A percentile compares a stretch with the other conserved stretches of the same genome.
Evolutionary conservation across 2,329 filamentous ascomycete genomes (phyloP).

Genomic region (Alternaria ethzedia): DNA sequence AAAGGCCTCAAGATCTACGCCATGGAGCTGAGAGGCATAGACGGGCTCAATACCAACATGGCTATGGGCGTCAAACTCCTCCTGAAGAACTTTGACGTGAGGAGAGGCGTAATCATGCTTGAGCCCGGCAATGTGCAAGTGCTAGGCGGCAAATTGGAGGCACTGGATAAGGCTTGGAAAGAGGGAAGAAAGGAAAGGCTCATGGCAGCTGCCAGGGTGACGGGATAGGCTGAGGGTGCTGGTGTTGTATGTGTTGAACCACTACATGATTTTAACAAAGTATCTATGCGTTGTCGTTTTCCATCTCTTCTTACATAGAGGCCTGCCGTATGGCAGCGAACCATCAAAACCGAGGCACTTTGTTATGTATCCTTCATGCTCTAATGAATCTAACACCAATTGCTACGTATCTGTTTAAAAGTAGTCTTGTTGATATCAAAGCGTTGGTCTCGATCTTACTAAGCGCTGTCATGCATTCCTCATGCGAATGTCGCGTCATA

Average conservation of each 20-base stretch:
- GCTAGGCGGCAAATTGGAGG: slow-evolving; percentile 87
- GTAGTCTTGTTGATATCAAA: not conserved
- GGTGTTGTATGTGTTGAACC: not conserved
- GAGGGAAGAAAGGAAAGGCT: slow-evolving; percentile 73
- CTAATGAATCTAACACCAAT: not conserved
- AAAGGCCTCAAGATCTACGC: slow-evolving; percentile 70
- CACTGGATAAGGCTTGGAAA: slow-evolving; percentile 78
- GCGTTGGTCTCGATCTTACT: not conserved
- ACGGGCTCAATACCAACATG: slow-evolving; percentile 69
- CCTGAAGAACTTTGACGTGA: slow-evolving; percentile 69
- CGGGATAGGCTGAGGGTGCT: not conserved
- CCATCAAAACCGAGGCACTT: not conserved
- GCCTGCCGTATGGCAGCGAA: not conserved
- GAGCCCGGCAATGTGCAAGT: slow-evolving; percentile 71
- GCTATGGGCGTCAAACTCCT: slow-evolving; percentile 83
- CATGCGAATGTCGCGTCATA: not conserved
- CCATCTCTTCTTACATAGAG: not conserved
- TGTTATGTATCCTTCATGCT: not conserved
- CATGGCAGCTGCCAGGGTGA: slow-evolving; percentile 60
- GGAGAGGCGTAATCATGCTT: slow-evolving; percentile 79
- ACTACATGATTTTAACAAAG: not conserved
- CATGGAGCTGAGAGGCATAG: slow-evolving; percentile 72
- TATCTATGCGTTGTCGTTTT: not conserved
- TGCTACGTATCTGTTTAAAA: not conserved
- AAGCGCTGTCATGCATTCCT: not conserved